Percentiles rank a stretch among this genome's conserved stretches.
Evolutionary conservation across 441 rosid genomes (phyloP).

Genomic region (Syzygium malaccense): DNA sequence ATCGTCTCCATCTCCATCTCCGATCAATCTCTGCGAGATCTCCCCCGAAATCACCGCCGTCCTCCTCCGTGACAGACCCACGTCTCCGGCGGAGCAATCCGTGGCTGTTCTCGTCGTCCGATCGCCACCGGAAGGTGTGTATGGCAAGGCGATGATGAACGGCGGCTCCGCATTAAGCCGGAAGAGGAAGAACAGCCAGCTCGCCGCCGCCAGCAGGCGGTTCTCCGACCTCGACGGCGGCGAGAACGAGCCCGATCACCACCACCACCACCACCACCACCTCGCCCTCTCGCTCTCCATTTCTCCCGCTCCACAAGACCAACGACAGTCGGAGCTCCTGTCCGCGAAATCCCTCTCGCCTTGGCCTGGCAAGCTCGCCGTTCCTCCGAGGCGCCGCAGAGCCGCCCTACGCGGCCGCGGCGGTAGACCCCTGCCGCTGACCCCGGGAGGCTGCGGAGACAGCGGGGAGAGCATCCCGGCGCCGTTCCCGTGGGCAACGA

Average conservation of each 20-base stretch:
- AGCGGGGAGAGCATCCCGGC: constrained; percentile 19
- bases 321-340: background rate
- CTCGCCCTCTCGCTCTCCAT: background rate
- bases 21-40: background rate
- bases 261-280: background rate
- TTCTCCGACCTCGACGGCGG: background rate
- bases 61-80: background rate
- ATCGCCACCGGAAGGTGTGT: background rate
- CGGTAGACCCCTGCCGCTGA: background rate
- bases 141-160: background rate
- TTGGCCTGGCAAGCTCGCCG: background rate
- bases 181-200: background rate
- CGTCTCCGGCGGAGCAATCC: background rate
- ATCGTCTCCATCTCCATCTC: no score
- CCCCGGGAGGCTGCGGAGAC: background rate
- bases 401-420: background rate
- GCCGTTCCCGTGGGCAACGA: constrained; percentile 66
- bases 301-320: background rate
- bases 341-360: background rate
- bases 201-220: background rate
- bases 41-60: background rate
- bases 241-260: background rate
- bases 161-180: background rate
- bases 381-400: background rate
- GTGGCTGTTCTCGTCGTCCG: background rate